phyloP scores from a whole-genome alignment of 805 yeast genomes.

The Debaryomyces hansenii region DNA sequence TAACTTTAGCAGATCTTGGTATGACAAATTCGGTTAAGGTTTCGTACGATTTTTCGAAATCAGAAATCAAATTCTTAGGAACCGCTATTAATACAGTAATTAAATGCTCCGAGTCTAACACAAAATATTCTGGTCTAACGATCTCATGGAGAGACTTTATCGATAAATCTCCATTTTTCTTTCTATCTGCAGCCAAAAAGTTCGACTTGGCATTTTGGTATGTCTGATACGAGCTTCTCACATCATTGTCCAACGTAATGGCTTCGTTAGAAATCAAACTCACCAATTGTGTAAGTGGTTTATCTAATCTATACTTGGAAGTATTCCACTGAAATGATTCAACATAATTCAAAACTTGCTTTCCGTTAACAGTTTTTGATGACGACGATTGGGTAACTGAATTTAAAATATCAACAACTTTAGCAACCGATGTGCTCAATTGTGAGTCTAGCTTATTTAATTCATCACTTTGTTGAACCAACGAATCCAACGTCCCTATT shows the following conservation, averaged over 20 bases:
- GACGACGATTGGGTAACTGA: constrained; percentile 31
- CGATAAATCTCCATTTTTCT: constrained; percentile 89
- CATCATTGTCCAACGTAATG: constrained; percentile 78
- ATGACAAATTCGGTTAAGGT: constrained; percentile 77
- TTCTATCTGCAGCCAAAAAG: constrained; percentile 85
- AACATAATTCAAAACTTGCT: constrained; percentile 59
- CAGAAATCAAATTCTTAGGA: constrained; percentile 62
- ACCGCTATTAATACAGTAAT: constrained; percentile 86
- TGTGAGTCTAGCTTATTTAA: constrained; percentile 79
- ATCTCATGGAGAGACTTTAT: constrained; percentile 88
- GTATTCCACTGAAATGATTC: constrained; percentile 86
- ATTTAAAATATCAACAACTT: constrained; percentile 72
- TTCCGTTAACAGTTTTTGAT: constrained; percentile 41
- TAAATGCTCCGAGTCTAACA: constrained; percentile 81
- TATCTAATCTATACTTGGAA: constrained; percentile 82
- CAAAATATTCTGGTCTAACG: constrained; percentile 80
- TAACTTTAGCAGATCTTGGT: constrained; percentile 79
- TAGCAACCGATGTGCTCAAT: constrained; percentile 64
- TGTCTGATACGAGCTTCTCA: constrained; percentile 67
- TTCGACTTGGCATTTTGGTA: constrained; percentile 84
- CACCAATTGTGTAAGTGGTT: constrained; percentile 75
- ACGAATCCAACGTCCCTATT: constrained; percentile 90
- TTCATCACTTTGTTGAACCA: constrained; percentile 90
- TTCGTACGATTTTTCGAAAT: constrained; percentile 74
- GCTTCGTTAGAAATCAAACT: constrained; percentile 73